These are phyloP conservation scores for Chalaropsis ovoidea DNA, from an alignment of 2,329 filamentous ascomycete species.

Conservation along the genomic window DNA sequence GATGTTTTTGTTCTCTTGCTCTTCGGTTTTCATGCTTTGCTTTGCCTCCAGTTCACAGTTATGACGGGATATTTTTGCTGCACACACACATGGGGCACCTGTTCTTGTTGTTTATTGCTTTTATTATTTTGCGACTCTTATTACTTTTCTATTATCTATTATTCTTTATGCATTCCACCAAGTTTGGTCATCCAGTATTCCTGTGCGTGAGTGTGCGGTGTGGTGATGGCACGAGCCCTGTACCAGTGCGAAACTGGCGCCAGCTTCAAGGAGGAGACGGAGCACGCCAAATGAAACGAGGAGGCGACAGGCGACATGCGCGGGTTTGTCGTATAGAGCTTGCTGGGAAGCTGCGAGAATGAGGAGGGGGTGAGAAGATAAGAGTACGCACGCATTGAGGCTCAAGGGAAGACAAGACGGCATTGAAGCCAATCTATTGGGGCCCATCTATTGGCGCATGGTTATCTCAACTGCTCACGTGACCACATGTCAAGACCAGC, in stretches of 20 bases:
- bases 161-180: not conserved
- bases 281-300: not conserved
- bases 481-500: too few species aligned
- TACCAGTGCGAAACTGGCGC: not conserved
- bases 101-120: not conserved
- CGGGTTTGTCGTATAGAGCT: too few species aligned
- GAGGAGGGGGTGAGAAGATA: too few species aligned
- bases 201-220: not conserved
- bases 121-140: not conserved
- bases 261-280: not conserved
- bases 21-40: not conserved
- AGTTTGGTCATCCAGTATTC: too few species aligned
- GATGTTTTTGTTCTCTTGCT: constrained; percentile 5
- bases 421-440: too few species aligned
- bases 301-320: not conserved
- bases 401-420: too few species aligned
- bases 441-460: too few species aligned
- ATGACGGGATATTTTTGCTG: constrained; percentile 3
- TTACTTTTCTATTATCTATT: not conserved
- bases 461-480: too few species aligned
- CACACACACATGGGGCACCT: constrained; percentile 4
- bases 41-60: constrained; percentile 6
- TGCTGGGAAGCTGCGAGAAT: too few species aligned
- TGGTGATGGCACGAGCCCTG: not conserved
- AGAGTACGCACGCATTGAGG: too few species aligned